Conservation (phyloP, 169 alveolate genomes). For the Plasmodium cynomolgi region DNA sequence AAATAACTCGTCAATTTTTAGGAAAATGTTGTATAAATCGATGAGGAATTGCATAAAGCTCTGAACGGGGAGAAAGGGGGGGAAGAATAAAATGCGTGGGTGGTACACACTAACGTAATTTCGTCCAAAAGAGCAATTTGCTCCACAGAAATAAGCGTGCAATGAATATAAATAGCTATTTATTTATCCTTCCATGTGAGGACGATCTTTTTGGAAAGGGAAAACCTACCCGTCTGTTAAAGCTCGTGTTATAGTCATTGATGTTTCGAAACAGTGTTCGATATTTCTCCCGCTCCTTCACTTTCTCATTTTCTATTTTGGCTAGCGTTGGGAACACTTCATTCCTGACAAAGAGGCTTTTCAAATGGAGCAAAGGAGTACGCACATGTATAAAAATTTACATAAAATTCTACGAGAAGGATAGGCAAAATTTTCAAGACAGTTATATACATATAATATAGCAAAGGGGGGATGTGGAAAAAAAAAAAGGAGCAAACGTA, state of each 20-base stretch:
- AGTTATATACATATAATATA: neutral
- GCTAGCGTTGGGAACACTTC: conserved; percentile 73
- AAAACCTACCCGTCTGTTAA: conserved; percentile 41
- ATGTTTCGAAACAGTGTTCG: conserved; percentile 24
- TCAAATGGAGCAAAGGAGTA: neutral
- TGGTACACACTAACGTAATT: neutral
- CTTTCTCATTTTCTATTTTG: conserved; percentile 61
- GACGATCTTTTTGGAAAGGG: neutral
- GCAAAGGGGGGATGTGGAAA: neutral
- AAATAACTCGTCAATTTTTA: conserved; percentile 62
- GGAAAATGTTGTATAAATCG: conserved; percentile 56
- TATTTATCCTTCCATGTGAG: neutral
- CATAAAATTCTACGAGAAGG: neutral
- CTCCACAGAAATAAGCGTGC: neutral
- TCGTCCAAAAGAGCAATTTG: neutral
- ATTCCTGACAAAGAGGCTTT: conserved; percentile 62
- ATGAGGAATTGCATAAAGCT: conserved; percentile 64
- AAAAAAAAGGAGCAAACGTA: conserved; percentile 5
- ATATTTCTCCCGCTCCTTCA: conserved; percentile 43
- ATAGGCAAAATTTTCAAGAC: neutral
- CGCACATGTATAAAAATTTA: neutral
- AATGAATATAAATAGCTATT: neutral
- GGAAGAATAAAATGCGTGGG: neutral
- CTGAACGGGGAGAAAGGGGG: neutral
- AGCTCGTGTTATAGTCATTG: conserved; percentile 42